These are phyloP conservation scores for Talaromyces proteolyticus DNA, from an alignment of 495 filamentous ascomycete genomes.

Conservation along the genomic window DNA sequence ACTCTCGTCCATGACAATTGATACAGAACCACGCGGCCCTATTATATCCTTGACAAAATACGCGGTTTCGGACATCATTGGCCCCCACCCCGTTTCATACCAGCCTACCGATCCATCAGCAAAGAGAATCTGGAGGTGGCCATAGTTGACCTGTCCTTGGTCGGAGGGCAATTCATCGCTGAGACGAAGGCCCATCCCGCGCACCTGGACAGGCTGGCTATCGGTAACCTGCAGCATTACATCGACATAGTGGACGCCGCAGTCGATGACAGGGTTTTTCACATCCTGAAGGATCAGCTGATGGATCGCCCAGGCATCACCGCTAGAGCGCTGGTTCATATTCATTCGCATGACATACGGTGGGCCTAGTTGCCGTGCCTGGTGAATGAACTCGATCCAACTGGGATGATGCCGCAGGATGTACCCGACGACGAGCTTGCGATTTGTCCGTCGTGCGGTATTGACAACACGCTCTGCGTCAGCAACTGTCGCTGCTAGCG, in stretches of 20 bases:
- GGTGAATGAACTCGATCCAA: slow-evolving; percentile 12
- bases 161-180: slow-evolving; percentile 8
- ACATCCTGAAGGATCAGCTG: slow-evolving; percentile 9
- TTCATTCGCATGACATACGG: slow-evolving; percentile 14
- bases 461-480: slow-evolving; percentile 9
- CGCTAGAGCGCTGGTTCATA: slow-evolving; percentile 10
- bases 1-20: slow-evolving; percentile 10
- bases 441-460: slow-evolving; percentile 6
- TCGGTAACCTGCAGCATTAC: slow-evolving; percentile 13
- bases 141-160: slow-evolving; percentile 12
- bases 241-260: slow-evolving; percentile 12
- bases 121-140: slow-evolving; percentile 11
- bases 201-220: slow-evolving; percentile 12
- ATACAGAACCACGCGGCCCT: slow-evolving; percentile 9
- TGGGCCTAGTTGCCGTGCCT: slow-evolving; percentile 10
- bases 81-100: slow-evolving; percentile 13
- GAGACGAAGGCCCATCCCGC: slow-evolving; percentile 11
- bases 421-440: slow-evolving; percentile 12
- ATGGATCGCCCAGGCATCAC: slow-evolving; percentile 11
- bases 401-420: slow-evolving; percentile 12
- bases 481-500: slow-evolving; percentile 8
- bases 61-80: slow-evolving; percentile 13
- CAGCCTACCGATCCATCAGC: slow-evolving; percentile 12
- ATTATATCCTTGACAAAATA: slow-evolving; percentile 14
- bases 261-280: slow-evolving; percentile 11